phyloP scores from a whole-genome alignment of 2,329 filamentous ascomycete genomes.

The Ceratocystis ficicola region DNA sequence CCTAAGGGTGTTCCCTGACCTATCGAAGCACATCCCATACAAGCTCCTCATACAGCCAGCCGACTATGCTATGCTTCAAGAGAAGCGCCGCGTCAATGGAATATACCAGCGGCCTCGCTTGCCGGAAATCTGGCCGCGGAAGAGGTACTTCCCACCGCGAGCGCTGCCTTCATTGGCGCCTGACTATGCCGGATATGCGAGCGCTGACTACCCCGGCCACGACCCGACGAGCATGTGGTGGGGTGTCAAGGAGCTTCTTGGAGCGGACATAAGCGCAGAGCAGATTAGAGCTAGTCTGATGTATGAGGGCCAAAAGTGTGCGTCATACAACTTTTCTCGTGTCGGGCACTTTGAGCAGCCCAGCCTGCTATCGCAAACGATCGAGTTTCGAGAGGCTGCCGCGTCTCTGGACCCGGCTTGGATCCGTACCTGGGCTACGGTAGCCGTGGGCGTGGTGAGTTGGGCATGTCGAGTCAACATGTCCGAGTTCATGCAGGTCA shows the following conservation, averaged over 20 bases:
- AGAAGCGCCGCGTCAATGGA: neutral
- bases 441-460: constrained; percentile 29
- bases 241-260: constrained; percentile 25
- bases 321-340: constrained; percentile 14
- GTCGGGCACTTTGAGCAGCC: neutral
- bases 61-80: constrained; percentile 2
- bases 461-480: constrained; percentile 27
- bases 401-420: constrained; percentile 30
- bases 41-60: constrained; percentile 1
- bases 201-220: neutral
- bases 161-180: neutral
- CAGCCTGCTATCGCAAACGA: constrained; percentile 21
- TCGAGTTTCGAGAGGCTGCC: constrained; percentile 32
- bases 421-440: constrained; percentile 29
- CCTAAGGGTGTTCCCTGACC: neutral
- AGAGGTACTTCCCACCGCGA: constrained; percentile 12
- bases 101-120: constrained; percentile 10
- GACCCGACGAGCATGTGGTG: constrained; percentile 23
- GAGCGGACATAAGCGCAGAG: constrained; percentile 25
- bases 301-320: constrained; percentile 25
- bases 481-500: constrained; percentile 27
- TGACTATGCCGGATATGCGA: neutral
- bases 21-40: neutral
- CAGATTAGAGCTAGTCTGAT: constrained; percentile 24
- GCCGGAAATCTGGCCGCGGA: constrained; percentile 9